phyloP scores from a whole-genome alignment of 495 filamentous ascomycete species.

The Lepraria neglecta region DNA sequence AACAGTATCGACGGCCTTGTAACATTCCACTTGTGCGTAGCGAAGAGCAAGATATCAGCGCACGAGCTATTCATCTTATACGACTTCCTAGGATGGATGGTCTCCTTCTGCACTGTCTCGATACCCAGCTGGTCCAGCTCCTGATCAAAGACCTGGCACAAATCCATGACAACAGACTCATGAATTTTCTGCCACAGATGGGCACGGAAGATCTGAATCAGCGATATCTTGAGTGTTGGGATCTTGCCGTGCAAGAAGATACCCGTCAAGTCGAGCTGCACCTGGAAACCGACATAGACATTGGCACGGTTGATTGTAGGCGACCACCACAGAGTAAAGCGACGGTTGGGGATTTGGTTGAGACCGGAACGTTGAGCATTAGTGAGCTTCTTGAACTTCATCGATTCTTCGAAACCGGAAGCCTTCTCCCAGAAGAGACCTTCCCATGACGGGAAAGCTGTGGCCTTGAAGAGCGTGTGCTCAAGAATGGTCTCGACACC shows the following conservation, averaged over 20 bases:
- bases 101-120: slow-evolving; percentile 98
- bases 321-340: slow-evolving; percentile 98
- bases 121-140: slow-evolving; percentile 94
- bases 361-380: slow-evolving; percentile 98
- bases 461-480: slow-evolving; percentile 97
- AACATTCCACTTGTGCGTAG: slow-evolving; percentile 98
- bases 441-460: slow-evolving; percentile 97
- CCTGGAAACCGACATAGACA: slow-evolving; percentile 86
- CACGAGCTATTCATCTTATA: slow-evolving; percentile 99
- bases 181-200: slow-evolving; percentile 99
- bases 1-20: slow-evolving; percentile 87
- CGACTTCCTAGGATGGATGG: slow-evolving; percentile 97
- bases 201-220: slow-evolving; percentile 99
- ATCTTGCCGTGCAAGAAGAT: slow-evolving; percentile 99
- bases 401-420: slow-evolving; percentile 51
- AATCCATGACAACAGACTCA: slow-evolving; percentile 97
- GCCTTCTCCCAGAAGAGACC: slow-evolving; percentile 98
- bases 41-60: slow-evolving; percentile 95
- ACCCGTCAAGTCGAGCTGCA: slow-evolving; percentile 95
- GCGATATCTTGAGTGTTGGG: slow-evolving; percentile 93
- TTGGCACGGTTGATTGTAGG: slow-evolving; percentile 63
- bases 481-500: slow-evolving; percentile 99
- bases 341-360: slow-evolving; percentile 98
- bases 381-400: slow-evolving; percentile 99
- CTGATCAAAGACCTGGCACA: slow-evolving; percentile 99